Percentiles rank a stretch among this genome's conserved stretches.
phyloP scores from a whole-genome alignment of 176 grass and related monocot genomes.

The Pontederia paniculata region DNA sequence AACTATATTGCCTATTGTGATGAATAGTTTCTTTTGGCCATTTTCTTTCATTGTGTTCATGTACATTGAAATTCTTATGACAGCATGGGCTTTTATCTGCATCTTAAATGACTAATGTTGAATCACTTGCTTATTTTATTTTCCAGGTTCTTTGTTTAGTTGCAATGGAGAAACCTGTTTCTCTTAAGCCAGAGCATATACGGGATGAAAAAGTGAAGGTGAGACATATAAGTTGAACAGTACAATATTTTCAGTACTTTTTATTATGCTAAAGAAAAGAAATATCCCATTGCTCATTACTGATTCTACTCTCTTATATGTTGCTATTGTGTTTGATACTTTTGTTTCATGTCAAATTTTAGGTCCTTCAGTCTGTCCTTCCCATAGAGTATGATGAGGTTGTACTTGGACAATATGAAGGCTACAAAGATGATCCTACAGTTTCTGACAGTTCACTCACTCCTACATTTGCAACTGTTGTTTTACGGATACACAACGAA shows the following conservation, averaged over 20 bases:
- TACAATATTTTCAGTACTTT: too few species aligned
- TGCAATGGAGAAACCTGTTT: conserved; percentile 98
- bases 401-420: conserved; percentile 83
- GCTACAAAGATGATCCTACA: conserved; percentile 86
- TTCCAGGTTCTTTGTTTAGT: conserved; percentile 90
- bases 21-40: too few species aligned
- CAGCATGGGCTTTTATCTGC: background rate
- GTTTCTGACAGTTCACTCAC: conserved; percentile 85
- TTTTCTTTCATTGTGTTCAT: too few species aligned
- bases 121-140: conserved; percentile 8
- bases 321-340: background rate
- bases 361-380: conserved; percentile 88
- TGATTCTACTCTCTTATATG: too few species aligned
- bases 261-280: too few species aligned
- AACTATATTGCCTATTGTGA: too few species aligned
- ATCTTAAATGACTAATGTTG: background rate
- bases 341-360: conserved; percentile 13
- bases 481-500: conserved; percentile 82
- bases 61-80: too few species aligned
- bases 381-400: conserved; percentile 71
- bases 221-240: too few species aligned
- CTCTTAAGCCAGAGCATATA: conserved; percentile 97
- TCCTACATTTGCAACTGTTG: conserved; percentile 81
- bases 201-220: conserved; percentile 99
- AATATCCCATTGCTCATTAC: too few species aligned